Conservation (phyloP, 257 asterid genomes). For the Solanum gracilifrons region DNA sequence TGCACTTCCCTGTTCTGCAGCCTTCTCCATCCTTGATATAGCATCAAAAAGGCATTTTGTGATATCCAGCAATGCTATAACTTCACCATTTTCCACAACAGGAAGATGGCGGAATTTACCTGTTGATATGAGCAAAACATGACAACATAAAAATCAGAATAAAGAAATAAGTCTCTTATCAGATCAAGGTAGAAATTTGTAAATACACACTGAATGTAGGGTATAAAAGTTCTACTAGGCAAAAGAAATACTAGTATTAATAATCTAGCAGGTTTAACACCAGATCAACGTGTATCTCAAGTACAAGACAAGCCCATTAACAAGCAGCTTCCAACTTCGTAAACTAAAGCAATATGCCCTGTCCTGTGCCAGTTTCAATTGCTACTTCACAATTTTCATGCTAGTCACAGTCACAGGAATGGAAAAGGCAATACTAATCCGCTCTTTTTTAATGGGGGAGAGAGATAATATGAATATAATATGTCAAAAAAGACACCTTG, state of each 20-base stretch:
- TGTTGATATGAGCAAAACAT: slow-evolving; percentile 11
- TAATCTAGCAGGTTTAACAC: not conserved
- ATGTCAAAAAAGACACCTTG: slow-evolving; percentile 48
- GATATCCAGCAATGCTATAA: slow-evolving; percentile 81
- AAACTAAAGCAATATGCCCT: not conserved
- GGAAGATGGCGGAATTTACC: slow-evolving; percentile 97
- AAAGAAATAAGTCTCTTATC: not conserved
- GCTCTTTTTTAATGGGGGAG: not conserved
- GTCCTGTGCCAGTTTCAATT: not conserved
- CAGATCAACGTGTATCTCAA: not conserved
- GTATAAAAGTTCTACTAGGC: not conserved
- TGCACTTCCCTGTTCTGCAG: slow-evolving; percentile 96
- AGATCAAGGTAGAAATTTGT: not conserved
- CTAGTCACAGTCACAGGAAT: not conserved
- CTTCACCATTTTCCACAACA: slow-evolving; percentile 98
- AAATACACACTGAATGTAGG: not conserved
- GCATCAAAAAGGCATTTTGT: slow-evolving; percentile 97
- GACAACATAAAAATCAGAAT: not conserved
- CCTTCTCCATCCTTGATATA: slow-evolving; percentile 95
- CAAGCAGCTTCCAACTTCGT: not conserved
- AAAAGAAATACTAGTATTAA: not conserved
- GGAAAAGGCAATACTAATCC: not conserved
- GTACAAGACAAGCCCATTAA: not conserved
- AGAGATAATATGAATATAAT: not conserved
- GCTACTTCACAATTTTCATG: not conserved